Evolutionary conservation across 2,329 filamentous ascomycete genomes (phyloP), one percentile per base, ranked within the genome.

Genomic region (Aspergillus floridensis): DNA sequence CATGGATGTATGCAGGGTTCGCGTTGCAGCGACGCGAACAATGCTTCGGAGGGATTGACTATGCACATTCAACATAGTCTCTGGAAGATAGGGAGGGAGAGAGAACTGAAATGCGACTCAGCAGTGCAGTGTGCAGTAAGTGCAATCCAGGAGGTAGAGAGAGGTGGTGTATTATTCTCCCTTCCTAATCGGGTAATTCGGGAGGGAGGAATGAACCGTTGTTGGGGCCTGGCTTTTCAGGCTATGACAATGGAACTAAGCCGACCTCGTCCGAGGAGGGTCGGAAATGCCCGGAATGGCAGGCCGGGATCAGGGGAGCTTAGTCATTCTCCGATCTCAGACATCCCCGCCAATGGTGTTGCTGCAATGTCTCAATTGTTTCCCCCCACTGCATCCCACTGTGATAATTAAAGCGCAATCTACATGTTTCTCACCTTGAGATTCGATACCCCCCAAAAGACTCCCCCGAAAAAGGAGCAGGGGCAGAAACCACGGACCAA

Each of bases 1-100:
- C 53, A 55, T 48, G 14, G 26, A 55, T 55, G 41, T 54, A 54
- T 54, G 52, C 52, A 54, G 38, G n/a, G 41, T 54, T 44, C 48
- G 52, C 41, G 47, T 47, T 35, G 21, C 29, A 29, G 38, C 47
- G 24, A 12, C 41, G 41, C 29, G 53, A 57, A 49, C 16, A n/a
- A 56, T 49, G 32, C 32, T 46, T 38, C 35, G 32, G 31, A 46
- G 32, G 32, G 32, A 35, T 16, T 35, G 32, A 35, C 32, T 35
- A n/a, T 44, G 38, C 16, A 44, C 38, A 12, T 0, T 7, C 14
- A 44, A 10, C 38, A 44, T 44, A 8, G 7, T 44, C 14, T 35
- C 32, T 44, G 38, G 6, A 44, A 16, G 16, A 19, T 19, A n/a
- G 6, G 16, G 16, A 19, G 35, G 12, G 31, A 6, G 16, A 41